Percentiles rank a stretch among this genome's conserved stretches.
Evolutionary conservation across 495 filamentous ascomycete species (phyloP).

Genomic region (Neurospora sp.): DNA sequence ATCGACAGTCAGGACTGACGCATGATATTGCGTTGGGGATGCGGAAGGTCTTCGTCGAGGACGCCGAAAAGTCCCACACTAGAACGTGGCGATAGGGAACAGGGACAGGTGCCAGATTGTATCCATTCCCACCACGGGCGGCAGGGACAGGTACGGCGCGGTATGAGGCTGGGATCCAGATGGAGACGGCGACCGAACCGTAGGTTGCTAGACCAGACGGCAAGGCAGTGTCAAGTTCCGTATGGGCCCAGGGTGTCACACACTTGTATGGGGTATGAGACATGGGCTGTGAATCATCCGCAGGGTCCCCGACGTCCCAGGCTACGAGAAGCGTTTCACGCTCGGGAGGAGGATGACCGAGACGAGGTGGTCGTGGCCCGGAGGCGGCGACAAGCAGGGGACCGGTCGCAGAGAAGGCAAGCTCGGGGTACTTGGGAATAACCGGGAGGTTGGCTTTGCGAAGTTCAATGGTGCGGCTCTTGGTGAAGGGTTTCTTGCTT

Average conservation of each 20-base stretch:
- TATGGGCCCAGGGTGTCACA: constrained; percentile 28
- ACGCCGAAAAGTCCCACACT: constrained; percentile 26
- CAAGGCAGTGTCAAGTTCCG: constrained; percentile 26
- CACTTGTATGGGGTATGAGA: constrained; percentile 22
- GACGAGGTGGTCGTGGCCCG: constrained; percentile 23
- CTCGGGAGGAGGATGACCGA: constrained; percentile 23
- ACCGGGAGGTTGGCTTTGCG: constrained; percentile 21
- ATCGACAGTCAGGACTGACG: constrained; percentile 26
- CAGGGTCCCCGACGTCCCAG: constrained; percentile 20
- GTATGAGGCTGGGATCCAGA: constrained; percentile 28
- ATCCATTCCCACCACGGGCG: constrained; percentile 14
- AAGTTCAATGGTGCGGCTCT: constrained; percentile 62
- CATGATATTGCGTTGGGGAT: constrained; percentile 26
- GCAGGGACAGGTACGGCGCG: constrained; percentile 22
- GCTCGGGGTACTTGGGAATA: constrained; percentile 26
- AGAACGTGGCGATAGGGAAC: constrained; percentile 23
- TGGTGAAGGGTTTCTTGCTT: constrained; percentile 58
- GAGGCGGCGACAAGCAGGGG: constrained; percentile 26
- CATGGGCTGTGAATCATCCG: not conserved
- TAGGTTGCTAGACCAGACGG: constrained; percentile 23
- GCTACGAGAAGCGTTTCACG: constrained; percentile 24
- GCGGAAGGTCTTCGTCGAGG: constrained; percentile 22
- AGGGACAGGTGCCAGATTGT: constrained; percentile 18
- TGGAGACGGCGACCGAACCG: constrained; percentile 23
- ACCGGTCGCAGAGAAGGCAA: constrained; percentile 24